These are phyloP conservation scores for Lolium rigidum DNA, from an alignment of 176 grass and related monocot species.

Conservation along the genomic window DNA sequence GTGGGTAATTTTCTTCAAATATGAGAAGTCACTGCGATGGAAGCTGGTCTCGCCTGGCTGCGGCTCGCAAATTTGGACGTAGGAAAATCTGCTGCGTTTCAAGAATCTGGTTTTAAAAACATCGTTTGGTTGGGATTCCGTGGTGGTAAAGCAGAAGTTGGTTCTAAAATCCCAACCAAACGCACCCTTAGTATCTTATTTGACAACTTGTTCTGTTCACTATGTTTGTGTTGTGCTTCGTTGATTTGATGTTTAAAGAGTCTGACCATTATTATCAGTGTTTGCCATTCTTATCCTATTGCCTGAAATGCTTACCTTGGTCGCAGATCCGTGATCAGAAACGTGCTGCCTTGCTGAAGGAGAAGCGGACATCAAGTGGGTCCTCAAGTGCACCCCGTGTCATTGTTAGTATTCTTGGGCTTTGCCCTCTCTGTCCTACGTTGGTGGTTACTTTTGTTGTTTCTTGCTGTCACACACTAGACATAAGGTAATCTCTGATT, in stretches of 20 bases:
- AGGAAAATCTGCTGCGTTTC: too few relatives aligned
- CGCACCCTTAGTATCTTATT: neutral
- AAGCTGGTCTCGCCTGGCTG: too few relatives aligned
- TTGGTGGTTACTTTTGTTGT: slow-evolving; percentile 19
- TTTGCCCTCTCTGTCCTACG: slow-evolving; percentile 22
- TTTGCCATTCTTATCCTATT: slow-evolving; percentile 8
- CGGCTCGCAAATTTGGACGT: too few relatives aligned
- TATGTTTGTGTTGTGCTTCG: neutral
- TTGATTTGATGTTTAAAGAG: neutral
- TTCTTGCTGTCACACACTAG: slow-evolving; percentile 14
- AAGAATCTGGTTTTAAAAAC: too few relatives aligned
- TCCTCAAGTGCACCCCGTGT: slow-evolving; percentile 67
- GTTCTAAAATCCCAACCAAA: too few relatives aligned
- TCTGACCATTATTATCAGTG: neutral
- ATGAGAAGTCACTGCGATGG: too few relatives aligned
- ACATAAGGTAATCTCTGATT: neutral
- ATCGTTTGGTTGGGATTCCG: too few relatives aligned
- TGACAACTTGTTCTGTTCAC: neutral
- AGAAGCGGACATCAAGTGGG: slow-evolving; percentile 66
- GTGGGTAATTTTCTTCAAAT: too few relatives aligned
- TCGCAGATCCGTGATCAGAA: slow-evolving; percentile 85
- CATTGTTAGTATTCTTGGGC: slow-evolving; percentile 62
- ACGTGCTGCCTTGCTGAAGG: slow-evolving; percentile 82
- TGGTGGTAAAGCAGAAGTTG: too few relatives aligned
- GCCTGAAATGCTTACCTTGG: slow-evolving; percentile 28